A percentile compares a stretch with the other conserved stretches of the same genome.
These are phyloP conservation scores for Fraxinus ornus DNA, from an alignment of 305 asterid species.

Conservation along the genomic window DNA sequence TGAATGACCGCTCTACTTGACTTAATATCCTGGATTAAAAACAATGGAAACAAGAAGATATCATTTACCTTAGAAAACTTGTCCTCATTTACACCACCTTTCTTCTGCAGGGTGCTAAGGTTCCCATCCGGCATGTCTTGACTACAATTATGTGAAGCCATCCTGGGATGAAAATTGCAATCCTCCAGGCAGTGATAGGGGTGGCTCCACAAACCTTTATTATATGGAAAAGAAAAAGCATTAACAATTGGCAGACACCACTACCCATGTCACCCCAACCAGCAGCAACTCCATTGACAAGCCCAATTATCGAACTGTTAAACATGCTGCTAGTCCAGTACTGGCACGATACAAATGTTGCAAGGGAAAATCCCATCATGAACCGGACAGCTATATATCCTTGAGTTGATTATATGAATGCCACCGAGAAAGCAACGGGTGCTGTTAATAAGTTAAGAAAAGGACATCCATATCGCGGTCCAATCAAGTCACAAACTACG, in stretches of 20 bases:
- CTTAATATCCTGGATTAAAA: no score
- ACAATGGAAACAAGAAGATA: no score
- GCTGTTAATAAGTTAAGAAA: constrained; percentile 41
- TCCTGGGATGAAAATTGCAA: constrained; percentile 43
- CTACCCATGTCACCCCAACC: constrained; percentile 60
- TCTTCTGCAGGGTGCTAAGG: constrained; percentile 28
- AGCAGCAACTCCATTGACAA: constrained; percentile 42
- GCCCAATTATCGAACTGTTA: constrained; percentile 36
- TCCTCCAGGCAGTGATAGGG: constrained; percentile 45
- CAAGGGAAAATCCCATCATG: constrained; percentile 44
- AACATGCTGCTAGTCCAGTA: constrained; percentile 50
- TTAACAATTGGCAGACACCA: constrained; percentile 40
- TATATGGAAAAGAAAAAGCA: constrained; percentile 27
- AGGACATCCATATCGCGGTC: constrained; percentile 51
- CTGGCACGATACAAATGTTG: constrained; percentile 45
- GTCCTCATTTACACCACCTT: constrained; percentile 32
- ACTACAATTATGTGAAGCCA: constrained; percentile 40
- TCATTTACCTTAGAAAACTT: constrained; percentile 25
- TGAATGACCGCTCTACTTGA: no score
- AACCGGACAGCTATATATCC: constrained; percentile 45
- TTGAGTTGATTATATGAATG: constrained; percentile 31
- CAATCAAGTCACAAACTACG: constrained; percentile 41
- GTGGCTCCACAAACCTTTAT: constrained; percentile 22
- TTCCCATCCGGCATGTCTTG: constrained; percentile 54
- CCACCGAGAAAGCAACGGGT: constrained; percentile 41